phyloP scores from a whole-genome alignment of 108 stramenopile genomes.

The Skeletonema costatum region DNA sequence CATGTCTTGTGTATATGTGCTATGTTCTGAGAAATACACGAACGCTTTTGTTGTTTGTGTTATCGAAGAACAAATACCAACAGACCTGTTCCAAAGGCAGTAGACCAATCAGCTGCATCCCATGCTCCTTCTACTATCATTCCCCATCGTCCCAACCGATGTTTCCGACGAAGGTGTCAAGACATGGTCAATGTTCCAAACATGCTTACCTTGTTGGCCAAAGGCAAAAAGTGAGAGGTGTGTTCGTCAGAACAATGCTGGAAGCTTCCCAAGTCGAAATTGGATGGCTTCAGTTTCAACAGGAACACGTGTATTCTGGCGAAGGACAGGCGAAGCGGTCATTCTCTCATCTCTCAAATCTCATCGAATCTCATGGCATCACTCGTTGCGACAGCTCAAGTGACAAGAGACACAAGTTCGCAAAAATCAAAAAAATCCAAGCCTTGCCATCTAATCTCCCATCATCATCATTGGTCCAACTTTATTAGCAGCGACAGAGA shows the following conservation, averaged over 20 bases:
- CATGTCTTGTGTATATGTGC: neutral
- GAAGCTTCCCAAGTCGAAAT: neutral
- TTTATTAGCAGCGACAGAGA: neutral
- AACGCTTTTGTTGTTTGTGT: neutral
- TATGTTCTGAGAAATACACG: neutral
- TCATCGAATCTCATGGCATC: neutral
- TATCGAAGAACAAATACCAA: neutral
- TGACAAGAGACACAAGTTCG: too few relatives aligned
- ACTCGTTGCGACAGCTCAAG: too few relatives aligned
- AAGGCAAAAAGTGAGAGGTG: conserved; percentile 2
- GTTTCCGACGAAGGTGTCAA: neutral
- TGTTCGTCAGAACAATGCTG: neutral
- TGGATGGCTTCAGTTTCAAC: neutral
- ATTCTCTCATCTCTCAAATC: neutral
- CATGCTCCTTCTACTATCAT: neutral
- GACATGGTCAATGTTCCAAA: neutral
- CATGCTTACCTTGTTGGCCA: neutral
- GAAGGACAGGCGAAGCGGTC: neutral
- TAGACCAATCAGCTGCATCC: neutral
- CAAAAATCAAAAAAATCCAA: too few relatives aligned
- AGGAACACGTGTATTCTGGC: neutral
- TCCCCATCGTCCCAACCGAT: too few relatives aligned
- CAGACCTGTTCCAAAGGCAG: neutral
- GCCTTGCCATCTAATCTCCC: too few relatives aligned
- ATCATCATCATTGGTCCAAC: too few relatives aligned